Evolutionary conservation across 345 rosid genomes (phyloP).

Genomic region (Psidium friedrichsthalianum): DNA sequence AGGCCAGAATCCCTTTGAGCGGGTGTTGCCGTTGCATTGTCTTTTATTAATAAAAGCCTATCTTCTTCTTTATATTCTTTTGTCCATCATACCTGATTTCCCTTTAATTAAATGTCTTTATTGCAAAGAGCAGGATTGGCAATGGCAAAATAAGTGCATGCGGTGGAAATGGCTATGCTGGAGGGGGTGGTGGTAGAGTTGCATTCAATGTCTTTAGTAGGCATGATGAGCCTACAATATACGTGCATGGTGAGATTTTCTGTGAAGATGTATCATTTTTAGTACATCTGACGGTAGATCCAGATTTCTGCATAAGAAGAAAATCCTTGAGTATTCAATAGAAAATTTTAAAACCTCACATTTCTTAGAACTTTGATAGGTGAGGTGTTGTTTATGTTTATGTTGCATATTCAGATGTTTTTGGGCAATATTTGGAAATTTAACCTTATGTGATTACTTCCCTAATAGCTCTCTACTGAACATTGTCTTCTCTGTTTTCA

Average conservation of each 20-base stretch:
- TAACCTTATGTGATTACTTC: background rate
- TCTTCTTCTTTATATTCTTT: background rate
- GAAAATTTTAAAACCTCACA: background rate
- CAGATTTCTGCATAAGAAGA: background rate
- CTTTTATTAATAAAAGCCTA: background rate
- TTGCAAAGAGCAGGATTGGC: constrained; percentile 86
- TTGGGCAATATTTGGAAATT: background rate
- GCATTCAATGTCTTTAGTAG: constrained; percentile 88
- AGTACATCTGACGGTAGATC: background rate
- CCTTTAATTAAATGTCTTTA: background rate
- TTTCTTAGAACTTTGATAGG: background rate
- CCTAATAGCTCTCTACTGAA: background rate
- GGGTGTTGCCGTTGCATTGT: background rate
- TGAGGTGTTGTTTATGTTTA: background rate
- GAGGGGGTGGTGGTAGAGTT: constrained; percentile 99
- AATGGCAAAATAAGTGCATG: constrained; percentile 86
- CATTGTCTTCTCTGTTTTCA: constrained; percentile 20
- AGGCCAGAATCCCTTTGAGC: background rate
- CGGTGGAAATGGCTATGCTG: constrained; percentile 95
- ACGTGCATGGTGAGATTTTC: constrained; percentile 72
- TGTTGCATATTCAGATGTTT: background rate
- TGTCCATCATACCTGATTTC: background rate
- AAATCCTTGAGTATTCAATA: background rate
- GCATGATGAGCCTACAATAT: constrained; percentile 85
- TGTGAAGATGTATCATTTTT: background rate